Evolutionary conservation across 1,284 basidiomycete species (phyloP), one percentile per base, ranked within the genome.

Genomic region (Trichosporon coremiiforme): DNA sequence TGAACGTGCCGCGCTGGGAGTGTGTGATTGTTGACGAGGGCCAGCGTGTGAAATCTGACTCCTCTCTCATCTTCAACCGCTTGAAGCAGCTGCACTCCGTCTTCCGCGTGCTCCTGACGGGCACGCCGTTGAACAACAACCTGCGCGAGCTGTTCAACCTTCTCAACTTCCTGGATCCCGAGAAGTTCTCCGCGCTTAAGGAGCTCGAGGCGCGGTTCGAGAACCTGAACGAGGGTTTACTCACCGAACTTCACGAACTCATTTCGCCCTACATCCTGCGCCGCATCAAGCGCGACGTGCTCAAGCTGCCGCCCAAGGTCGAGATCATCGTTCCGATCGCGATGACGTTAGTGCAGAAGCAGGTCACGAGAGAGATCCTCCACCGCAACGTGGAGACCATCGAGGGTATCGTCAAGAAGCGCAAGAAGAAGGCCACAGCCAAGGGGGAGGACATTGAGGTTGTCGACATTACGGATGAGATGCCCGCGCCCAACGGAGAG

Each of bases 41-140:
- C 9, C 53, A 69, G 41, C 65, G 17, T 74, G 93, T 95, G 66
- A 95, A 95, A 74, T 81, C 79, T 73, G 91, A 95, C 73, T 86
- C 83, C 10, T 91, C 90, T 74, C 82, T 94, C 66, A 87, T 98
- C 29, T 97, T 95, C 86, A 89, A 86, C 76, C 90, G 90, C 69
- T 85, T 98, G 68, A 91, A 90, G 67, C 90, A 92, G 72, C 85
- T 98, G 67, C 90, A 90, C 38, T 88, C 88, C 38, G 85, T 88
- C 2, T 94, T 98, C 79, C 89, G 93, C 20, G 86, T 98, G 57
- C 90, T 98, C 67, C 91, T 98, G 88, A 97, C 95, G 17, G 95
- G 94, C 66, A 98, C 97, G 0, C 96, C 96, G 1, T 84, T 99
- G 66, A 98, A 99, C 82, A 98, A 98, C 85, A 98, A 97, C 78